Percentiles rank a stretch among this genome's conserved stretches.
These are phyloP conservation scores for Colletotrichum sp. DNA, from an alignment of 2,329 filamentous ascomycete genomes.

Conservation along the genomic window DNA sequence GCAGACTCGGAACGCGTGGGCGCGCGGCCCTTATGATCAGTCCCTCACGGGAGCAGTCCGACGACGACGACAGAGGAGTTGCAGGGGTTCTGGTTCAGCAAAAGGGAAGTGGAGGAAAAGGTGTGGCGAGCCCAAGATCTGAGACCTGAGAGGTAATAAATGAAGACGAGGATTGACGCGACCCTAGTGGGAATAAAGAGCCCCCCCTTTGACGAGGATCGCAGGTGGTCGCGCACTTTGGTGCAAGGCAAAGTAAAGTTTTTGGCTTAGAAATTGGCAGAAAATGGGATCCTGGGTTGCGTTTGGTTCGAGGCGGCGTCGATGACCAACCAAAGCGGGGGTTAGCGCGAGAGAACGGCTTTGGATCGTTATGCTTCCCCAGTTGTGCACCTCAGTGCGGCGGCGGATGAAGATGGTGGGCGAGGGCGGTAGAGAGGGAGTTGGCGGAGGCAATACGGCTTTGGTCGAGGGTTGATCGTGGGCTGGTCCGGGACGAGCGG, in stretches of 20 bases:
- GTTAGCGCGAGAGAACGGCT: not conserved
- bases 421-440: not conserved
- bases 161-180: not conserved
- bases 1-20: slow-evolving; percentile 2
- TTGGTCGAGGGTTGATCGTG: slow-evolving; percentile 1
- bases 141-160: not conserved
- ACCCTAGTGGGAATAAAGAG: slow-evolving; percentile 3
- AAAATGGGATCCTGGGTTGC: not conserved
- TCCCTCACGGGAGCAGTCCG: not conserved
- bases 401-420: not conserved
- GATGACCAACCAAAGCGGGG: slow-evolving; percentile 14
- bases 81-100: not conserved
- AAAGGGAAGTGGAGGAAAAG: not conserved
- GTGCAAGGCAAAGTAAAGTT: not conserved
- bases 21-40: slow-evolving; percentile 18
- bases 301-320: not conserved
- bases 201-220: not conserved
- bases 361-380: slow-evolving; percentile 6
- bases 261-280: slow-evolving; percentile 13
- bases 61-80: not conserved
- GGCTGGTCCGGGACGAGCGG: slow-evolving; percentile 15
- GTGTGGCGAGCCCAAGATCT: not conserved
- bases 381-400: not conserved
- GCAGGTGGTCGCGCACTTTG: not conserved
- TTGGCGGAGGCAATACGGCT: not conserved